These are phyloP conservation scores for Hypoxylon sp. DNA, from an alignment of 2,329 filamentous ascomycete species.

Conservation along the genomic window DNA sequence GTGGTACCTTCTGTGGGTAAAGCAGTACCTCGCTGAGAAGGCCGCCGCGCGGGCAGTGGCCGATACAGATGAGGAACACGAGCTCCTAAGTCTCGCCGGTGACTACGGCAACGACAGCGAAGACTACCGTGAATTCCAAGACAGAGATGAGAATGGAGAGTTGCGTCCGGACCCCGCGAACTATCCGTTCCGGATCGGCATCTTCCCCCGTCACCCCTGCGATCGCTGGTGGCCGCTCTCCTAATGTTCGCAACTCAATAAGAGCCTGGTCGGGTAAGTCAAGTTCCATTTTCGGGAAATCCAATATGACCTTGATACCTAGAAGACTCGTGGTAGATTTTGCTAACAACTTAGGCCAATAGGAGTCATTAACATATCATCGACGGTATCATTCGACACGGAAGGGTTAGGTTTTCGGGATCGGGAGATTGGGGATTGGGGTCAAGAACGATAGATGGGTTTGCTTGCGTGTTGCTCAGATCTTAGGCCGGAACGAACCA, in stretches of 20 bases:
- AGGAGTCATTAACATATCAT: neutral
- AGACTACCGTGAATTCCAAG: neutral
- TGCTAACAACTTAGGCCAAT: neutral
- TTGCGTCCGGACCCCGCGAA: constrained; percentile 2
- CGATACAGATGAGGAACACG: neutral
- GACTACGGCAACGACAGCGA: neutral
- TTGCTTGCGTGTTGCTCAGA: neutral
- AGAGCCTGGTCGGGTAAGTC: neutral
- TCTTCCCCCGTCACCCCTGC: neutral
- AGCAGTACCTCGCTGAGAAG: neutral
- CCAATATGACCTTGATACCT: neutral
- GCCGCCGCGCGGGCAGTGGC: neutral
- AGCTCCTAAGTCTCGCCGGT: neutral
- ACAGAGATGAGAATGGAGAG: neutral
- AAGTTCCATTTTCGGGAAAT: neutral
- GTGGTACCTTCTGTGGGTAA: constrained; percentile 6
- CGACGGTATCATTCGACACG: neutral
- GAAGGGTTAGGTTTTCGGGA: neutral
- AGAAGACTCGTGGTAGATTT: neutral
- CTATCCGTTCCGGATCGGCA: neutral
- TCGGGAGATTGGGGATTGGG: neutral
- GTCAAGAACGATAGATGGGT: neutral
- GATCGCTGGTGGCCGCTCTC: constrained; percentile 20
- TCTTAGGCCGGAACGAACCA: neutral
- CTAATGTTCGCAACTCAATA: neutral